These are phyloP conservation scores for Myxozyma vanderwaltii DNA, from an alignment of 805 yeast species.

Conservation along the genomic window DNA sequence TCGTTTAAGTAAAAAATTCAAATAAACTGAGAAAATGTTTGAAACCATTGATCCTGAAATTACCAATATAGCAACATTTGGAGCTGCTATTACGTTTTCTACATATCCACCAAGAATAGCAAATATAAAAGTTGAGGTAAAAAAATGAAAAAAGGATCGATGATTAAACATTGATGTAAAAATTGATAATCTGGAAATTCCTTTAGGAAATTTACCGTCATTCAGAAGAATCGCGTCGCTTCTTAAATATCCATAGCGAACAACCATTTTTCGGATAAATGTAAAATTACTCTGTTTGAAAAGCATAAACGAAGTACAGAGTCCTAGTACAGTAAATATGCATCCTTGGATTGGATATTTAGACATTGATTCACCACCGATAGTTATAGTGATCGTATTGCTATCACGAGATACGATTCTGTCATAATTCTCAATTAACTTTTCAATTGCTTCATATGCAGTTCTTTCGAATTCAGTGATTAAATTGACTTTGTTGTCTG, in stretches of 20 bases:
- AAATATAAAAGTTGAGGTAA: neutral
- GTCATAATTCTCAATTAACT: too few relatives aligned
- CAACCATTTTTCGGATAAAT: neutral
- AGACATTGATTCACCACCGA: too few relatives aligned
- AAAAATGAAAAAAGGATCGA: neutral
- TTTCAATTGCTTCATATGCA: too few relatives aligned
- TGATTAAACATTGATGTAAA: constrained; percentile 7
- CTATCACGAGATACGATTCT: too few relatives aligned
- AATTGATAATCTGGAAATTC: neutral
- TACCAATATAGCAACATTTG: neutral
- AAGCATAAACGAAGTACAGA: too few relatives aligned
- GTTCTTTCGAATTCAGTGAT: too few relatives aligned
- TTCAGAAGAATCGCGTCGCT: neutral
- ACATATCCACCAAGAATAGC: neutral
- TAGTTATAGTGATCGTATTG: too few relatives aligned
- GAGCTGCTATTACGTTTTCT: neutral
- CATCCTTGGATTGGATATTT: too few relatives aligned
- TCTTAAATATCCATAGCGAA: neutral
- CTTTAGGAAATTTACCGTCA: neutral
- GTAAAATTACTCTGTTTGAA: neutral
- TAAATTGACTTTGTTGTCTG: too few relatives aligned
- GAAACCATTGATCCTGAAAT: neutral
- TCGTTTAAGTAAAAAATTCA: neutral
- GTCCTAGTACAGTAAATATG: too few relatives aligned
- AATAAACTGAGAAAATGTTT: neutral